Conservation (phyloP, 2,329 filamentous ascomycete genomes). For the Aspergillus sp. region DNA sequence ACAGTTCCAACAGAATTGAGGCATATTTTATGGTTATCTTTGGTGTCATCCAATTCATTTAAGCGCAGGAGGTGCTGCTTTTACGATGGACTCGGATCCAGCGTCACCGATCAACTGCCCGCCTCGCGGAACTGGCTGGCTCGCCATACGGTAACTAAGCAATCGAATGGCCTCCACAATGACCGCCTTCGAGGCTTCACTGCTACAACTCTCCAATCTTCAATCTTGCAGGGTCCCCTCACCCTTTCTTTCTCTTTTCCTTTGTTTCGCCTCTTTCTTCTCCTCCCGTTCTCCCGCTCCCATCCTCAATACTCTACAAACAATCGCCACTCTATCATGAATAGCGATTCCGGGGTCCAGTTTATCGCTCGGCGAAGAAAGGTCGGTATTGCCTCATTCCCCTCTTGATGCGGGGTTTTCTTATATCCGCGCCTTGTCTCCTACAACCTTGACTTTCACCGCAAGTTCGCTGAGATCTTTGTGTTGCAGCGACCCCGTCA, state of each 20-base stretch:
- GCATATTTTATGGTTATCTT: not conserved
- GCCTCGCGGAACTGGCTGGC: not conserved
- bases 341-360: constrained; percentile 35
- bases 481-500: constrained; percentile 32
- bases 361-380: constrained; percentile 40
- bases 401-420: constrained; percentile 23
- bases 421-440: not conserved
- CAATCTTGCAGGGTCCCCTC: not conserved
- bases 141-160: constrained; percentile 12
- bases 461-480: constrained; percentile 19
- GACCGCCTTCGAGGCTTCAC: constrained; percentile 9
- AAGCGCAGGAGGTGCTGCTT: not conserved
- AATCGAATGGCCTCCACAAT: constrained; percentile 18
- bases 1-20: not conserved
- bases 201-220: not conserved
- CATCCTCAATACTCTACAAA: not conserved
- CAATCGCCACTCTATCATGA: constrained; percentile 27
- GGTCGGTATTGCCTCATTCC: constrained; percentile 26
- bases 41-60: not conserved
- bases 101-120: not conserved
- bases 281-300: not conserved
- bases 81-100: constrained; percentile 14
- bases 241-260: constrained; percentile 7
- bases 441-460: not conserved
- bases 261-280: constrained; percentile 6